Conservation (phyloP, 2,329 filamentous ascomycete species). For the Verticillium klebahnii region DNA sequence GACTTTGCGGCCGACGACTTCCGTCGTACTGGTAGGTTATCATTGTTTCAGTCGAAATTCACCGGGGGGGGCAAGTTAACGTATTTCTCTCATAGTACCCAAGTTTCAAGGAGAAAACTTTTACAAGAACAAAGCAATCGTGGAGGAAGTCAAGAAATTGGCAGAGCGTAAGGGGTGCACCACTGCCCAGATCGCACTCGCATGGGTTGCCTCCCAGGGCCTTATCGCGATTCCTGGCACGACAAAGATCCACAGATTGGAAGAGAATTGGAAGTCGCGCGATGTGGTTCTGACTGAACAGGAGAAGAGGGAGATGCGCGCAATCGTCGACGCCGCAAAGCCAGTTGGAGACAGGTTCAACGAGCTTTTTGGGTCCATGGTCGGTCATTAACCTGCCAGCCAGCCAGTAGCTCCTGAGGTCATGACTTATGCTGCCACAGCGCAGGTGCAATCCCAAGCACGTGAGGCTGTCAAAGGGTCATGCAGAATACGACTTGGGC, state of each 20-base stretch:
- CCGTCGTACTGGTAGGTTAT: slow-evolving; percentile 19
- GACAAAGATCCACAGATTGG: slow-evolving; percentile 29
- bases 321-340: too few relatives aligned
- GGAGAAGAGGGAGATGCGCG: too few relatives aligned
- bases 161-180: slow-evolving; percentile 28
- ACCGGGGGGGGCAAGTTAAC: background rate
- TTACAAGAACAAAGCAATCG: slow-evolving; percentile 35
- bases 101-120: slow-evolving; percentile 39
- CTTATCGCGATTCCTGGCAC: slow-evolving; percentile 42
- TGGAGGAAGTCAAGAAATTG: slow-evolving; percentile 35
- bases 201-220: slow-evolving; percentile 33
- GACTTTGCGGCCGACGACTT: slow-evolving; percentile 42
- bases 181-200: slow-evolving; percentile 29
- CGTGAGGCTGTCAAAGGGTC: too few relatives aligned
- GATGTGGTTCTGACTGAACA: too few relatives aligned
- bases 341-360: too few relatives aligned
- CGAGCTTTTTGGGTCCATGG: too few relatives aligned
- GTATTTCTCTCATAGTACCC: slow-evolving; percentile 12
- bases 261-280: too few relatives aligned
- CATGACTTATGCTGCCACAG: too few relatives aligned
- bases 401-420: too few relatives aligned
- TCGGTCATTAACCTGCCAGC: too few relatives aligned
- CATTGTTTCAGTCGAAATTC: background rate
- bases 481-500: too few relatives aligned
- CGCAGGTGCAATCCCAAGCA: too few relatives aligned